phyloP scores from a whole-genome alignment of 257 asterid species.

The Linaria vulgaris region DNA sequence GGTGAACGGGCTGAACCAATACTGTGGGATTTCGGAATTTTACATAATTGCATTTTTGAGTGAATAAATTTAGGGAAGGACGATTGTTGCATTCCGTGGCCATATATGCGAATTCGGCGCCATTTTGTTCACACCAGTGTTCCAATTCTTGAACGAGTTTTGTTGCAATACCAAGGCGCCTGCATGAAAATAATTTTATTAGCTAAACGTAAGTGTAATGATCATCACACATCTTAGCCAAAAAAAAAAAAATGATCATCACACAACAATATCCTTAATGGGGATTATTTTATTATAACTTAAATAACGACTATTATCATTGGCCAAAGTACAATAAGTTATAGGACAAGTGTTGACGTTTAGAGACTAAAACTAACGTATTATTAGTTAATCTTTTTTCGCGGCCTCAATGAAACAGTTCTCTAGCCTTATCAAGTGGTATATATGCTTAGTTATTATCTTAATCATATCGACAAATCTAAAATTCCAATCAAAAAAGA shows the following conservation, averaged over 20 bases:
- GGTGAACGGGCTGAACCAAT: slow-evolving; percentile 77
- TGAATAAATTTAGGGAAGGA: slow-evolving; percentile 68
- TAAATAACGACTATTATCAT: background rate
- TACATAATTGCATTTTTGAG: slow-evolving; percentile 47
- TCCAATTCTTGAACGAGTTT: slow-evolving; percentile 65
- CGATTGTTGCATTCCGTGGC: slow-evolving; percentile 71
- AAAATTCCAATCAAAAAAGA: slow-evolving; percentile 9
- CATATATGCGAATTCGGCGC: slow-evolving; percentile 76
- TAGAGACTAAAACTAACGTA: too few species aligned
- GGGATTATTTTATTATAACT: too few species aligned
- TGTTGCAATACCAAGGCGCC: slow-evolving; percentile 81
- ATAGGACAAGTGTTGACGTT: too few species aligned
- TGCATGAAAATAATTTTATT: slow-evolving; percentile 27
- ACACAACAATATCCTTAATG: too few species aligned
- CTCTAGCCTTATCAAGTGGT: background rate
- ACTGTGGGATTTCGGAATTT: slow-evolving; percentile 73
- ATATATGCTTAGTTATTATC: slow-evolving; percentile 22
- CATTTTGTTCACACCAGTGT: slow-evolving; percentile 51
- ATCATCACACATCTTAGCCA: too few species aligned
- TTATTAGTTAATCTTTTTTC: too few species aligned
- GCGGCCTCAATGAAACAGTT: background rate
- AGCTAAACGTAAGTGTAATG: too few species aligned
- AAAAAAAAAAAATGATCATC: too few species aligned
- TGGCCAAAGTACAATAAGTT: background rate
- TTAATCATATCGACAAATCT: too few species aligned